Conservation (phyloP, 768 basidiomycete species). For the Tephrocybe sp. region DNA sequence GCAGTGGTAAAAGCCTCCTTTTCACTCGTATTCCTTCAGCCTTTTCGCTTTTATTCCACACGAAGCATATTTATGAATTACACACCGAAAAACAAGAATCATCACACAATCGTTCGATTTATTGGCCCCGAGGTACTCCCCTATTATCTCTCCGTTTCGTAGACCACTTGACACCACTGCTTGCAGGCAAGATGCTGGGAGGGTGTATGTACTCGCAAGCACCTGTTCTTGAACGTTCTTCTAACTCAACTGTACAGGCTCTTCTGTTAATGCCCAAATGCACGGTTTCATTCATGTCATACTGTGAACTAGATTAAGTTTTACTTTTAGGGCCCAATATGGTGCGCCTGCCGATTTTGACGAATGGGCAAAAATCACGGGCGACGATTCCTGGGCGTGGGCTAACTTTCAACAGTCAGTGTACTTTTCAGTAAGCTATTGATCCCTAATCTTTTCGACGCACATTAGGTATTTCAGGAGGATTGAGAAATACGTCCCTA, state of each 20-base stretch:
- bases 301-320: background rate
- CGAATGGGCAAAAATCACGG: constrained; percentile 55
- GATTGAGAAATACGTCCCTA: constrained; percentile 55
- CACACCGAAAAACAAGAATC: constrained; percentile 55
- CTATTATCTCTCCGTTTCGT: background rate
- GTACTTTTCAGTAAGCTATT: background rate
- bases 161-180: background rate
- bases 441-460: background rate
- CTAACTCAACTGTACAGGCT: constrained; percentile 33
- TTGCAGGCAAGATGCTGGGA: constrained; percentile 61
- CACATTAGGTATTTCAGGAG: constrained; percentile 56
- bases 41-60: constrained; percentile 39
- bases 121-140: constrained; percentile 63
- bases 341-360: constrained; percentile 69
- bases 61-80: constrained; percentile 50
- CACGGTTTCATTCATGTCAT: constrained; percentile 13
- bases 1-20: constrained; percentile 42
- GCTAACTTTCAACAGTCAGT: constrained; percentile 47
- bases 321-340: constrained; percentile 48
- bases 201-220: constrained; percentile 53
- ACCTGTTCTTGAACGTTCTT: background rate
- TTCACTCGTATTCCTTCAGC: constrained; percentile 44
- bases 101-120: constrained; percentile 44
- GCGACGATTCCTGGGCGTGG: constrained; percentile 61
- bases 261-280: constrained; percentile 63